These are phyloP conservation scores for Penicillium sp. DNA, from an alignment of 2,329 filamentous ascomycete genomes.

Conservation along the genomic window DNA sequence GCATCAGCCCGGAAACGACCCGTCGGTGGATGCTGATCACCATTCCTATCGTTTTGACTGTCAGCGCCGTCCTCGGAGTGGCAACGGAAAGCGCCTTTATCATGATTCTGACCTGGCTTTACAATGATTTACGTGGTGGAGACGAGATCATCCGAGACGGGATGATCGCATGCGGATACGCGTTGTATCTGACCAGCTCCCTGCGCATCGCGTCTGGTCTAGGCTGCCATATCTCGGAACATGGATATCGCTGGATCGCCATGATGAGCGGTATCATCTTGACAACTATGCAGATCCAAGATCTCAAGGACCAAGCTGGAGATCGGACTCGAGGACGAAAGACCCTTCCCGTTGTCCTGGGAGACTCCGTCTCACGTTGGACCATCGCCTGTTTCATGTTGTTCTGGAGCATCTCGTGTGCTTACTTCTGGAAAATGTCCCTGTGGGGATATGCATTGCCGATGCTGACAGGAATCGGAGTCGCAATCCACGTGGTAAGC, in stretches of 20 bases:
- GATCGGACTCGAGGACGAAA: slow-evolving; percentile 33
- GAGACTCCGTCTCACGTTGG: slow-evolving; percentile 31
- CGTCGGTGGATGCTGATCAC: slow-evolving; percentile 29
- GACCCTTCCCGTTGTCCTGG: slow-evolving; percentile 35
- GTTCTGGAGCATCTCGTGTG: slow-evolving; percentile 26
- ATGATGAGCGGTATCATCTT: slow-evolving; percentile 38
- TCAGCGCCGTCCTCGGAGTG: slow-evolving; percentile 29
- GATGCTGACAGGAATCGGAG: slow-evolving; percentile 5
- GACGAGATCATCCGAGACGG: slow-evolving; percentile 33
- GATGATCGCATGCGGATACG: slow-evolving; percentile 33
- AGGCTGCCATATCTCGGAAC: slow-evolving; percentile 1
- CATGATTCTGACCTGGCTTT: slow-evolving; percentile 43
- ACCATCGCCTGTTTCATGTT: slow-evolving; percentile 28
- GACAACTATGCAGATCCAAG: slow-evolving; percentile 47
- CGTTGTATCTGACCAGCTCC: slow-evolving; percentile 24
- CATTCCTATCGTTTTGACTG: slow-evolving; percentile 27
- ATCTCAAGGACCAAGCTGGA: slow-evolving; percentile 43
- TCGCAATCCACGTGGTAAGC: slow-evolving; percentile 12
- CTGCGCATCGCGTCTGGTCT: slow-evolving; percentile 19
- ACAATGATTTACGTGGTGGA: slow-evolving; percentile 46
- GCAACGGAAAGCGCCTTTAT: slow-evolving; percentile 36
- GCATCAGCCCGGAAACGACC: slow-evolving; percentile 28
- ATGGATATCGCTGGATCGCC: slow-evolving; percentile 33
- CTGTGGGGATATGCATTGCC: slow-evolving; percentile 12
- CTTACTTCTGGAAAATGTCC: slow-evolving; percentile 16